A percentile compares a stretch with the other conserved stretches of the same genome.
Conservation (phyloP, 129 eudicot species). For the Ambrosia artemisiifolia region DNA sequence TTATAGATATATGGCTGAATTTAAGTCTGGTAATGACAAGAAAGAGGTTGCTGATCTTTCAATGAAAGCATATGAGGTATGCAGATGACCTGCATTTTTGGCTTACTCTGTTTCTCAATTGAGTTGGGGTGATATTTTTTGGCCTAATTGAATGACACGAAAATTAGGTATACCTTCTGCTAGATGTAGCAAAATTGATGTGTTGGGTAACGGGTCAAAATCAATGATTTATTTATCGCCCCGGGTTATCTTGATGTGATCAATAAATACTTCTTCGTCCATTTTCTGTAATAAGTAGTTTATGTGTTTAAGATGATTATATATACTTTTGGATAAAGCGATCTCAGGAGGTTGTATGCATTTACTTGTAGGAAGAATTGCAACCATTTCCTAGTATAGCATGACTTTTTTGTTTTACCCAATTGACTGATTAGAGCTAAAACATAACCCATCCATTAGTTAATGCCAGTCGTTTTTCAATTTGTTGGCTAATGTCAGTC, state of each 20-base stretch:
- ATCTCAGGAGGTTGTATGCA: not conserved
- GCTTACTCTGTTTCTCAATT: not conserved
- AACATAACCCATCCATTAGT: not conserved
- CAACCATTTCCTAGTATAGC: not conserved
- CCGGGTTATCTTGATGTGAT: not conserved
- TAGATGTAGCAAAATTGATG: not conserved
- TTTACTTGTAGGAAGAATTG: not conserved
- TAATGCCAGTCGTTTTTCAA: not conserved
- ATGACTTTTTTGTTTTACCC: not conserved
- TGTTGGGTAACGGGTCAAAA: not conserved
- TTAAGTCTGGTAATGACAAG: constrained; percentile 53
- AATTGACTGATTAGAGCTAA: not conserved
- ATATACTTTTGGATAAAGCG: not conserved
- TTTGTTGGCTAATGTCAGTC: not conserved
- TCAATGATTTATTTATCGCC: not conserved
- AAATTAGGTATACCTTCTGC: not conserved
- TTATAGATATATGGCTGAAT: constrained; percentile 55
- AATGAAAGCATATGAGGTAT: constrained; percentile 61
- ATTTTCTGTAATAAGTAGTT: no score
- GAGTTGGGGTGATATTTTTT: not conserved
- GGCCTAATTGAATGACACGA: not conserved
- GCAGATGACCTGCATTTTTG: not conserved
- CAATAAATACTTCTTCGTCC: no score
- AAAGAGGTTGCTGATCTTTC: constrained; percentile 62
- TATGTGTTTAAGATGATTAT: no score